Base-by-base conservation (phyloP, 2,329 filamentous ascomycete genomes). In the Talaromyces sp. region DNA sequence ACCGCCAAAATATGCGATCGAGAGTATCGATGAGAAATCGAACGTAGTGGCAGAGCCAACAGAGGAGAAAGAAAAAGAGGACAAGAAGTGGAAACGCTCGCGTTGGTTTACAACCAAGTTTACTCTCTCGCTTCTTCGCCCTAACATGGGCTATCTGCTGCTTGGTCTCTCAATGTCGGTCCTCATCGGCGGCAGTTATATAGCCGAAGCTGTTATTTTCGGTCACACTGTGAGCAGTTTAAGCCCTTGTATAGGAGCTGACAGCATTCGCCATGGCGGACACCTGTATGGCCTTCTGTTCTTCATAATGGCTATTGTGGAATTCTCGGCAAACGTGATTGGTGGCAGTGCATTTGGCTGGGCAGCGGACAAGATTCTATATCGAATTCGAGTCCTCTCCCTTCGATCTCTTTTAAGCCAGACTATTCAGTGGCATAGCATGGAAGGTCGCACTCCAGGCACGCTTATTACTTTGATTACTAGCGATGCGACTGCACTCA, bases 371-470 rank as follows among this genome's bases (percentile, higher is more conserved):
- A 82, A 85, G 64, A 73, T 87, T 1, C 74, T 89, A 1, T 85
- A 84, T 70, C 80, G 77, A 56, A 80, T 87, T 15, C 81, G 85
- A 58, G 80, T 86, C 5, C 73, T 86, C 1, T 85, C 84, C 0
- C 82, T 89, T 67, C 81, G 83, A 4, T 83, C 85, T 0, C 73
- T 89, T 2, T 81, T 88, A 57, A 77, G 83, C 59, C 86, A 89
- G 71, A 83, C 84, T 59, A 73, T 88, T 60, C 80, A 86, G 61
- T 90, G 87, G 87, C 87, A 89, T 65, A 83, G 88, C 67, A 84
- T 85, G 0, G 78, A 82, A 36, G 81, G 79, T 10, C 81, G 85
- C 42, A 86, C 80, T 2, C 84, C 88, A 0, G 80, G 84, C 0
- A 76, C 78, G 9, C 75, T 91, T 4, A 75, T 90, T 4, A 84